Conservation (phyloP, 805 yeast genomes). For the Lipomyces sp. region DNA sequence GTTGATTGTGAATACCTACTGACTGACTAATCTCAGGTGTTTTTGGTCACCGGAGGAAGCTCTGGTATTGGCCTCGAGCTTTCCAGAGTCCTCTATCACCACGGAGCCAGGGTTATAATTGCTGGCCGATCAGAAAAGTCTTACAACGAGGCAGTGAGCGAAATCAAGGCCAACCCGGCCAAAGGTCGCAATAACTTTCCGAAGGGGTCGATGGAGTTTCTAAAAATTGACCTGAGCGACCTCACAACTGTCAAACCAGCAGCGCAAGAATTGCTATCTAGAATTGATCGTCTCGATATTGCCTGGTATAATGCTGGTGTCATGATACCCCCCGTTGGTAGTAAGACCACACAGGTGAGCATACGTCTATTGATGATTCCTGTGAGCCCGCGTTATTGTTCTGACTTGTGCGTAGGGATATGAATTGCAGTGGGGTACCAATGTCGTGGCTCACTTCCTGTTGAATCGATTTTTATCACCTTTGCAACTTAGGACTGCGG, state of each 20-base stretch:
- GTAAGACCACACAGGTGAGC: constrained; percentile 46
- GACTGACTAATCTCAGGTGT: neutral
- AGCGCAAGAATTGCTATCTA: constrained; percentile 40
- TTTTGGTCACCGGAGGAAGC: constrained; percentile 9
- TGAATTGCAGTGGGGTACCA: constrained; percentile 53
- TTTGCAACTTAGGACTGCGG: constrained; percentile 47
- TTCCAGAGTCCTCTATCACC: constrained; percentile 2
- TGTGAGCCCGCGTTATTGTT: neutral
- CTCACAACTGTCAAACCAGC: constrained; percentile 46
- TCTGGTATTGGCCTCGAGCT: constrained; percentile 17
- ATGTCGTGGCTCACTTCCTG: constrained; percentile 52
- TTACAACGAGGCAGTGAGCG: constrained; percentile 3
- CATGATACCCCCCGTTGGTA: constrained; percentile 37
- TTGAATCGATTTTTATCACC: constrained; percentile 50
- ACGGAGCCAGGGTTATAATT: neutral
- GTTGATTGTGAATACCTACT: neutral
- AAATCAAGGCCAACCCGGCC: neutral
- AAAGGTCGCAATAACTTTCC: neutral
- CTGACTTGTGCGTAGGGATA: constrained; percentile 45
- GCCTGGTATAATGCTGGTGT: constrained; percentile 54
- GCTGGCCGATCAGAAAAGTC: constrained; percentile 3
- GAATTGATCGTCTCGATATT: constrained; percentile 45
- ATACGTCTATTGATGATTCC: neutral
- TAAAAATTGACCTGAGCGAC: constrained; percentile 23
- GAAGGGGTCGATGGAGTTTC: constrained; percentile 4